Evolutionary conservation across 1,284 basidiomycete genomes (phyloP).

Genomic region (Naganishia sp.): DNA sequence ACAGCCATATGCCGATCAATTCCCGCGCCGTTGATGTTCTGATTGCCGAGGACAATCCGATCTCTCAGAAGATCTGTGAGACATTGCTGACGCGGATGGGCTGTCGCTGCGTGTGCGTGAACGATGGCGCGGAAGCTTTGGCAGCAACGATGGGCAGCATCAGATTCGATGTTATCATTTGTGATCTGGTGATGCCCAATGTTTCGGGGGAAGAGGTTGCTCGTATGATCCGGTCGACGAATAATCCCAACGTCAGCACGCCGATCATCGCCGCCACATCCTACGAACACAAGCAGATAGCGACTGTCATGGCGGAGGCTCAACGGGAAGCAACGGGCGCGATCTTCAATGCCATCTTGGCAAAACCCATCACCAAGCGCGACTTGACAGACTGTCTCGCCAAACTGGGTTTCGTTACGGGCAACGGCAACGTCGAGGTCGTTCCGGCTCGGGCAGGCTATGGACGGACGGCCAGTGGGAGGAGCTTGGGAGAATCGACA

Average conservation of each 20-base stretch:
- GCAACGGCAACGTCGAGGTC: conserved; percentile 12
- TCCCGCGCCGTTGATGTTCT: conserved; percentile 85
- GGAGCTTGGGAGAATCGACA: conserved; percentile 1
- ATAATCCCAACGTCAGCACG: conserved; percentile 53
- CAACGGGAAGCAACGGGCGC: conserved; percentile 63
- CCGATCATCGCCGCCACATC: conserved; percentile 61
- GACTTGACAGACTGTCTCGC: conserved; percentile 75
- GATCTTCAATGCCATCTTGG: conserved; percentile 79
- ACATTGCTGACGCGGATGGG: conserved; percentile 87
- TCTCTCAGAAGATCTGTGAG: conserved; percentile 92
- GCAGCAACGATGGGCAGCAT: conserved; percentile 96
- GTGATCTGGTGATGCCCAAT: conserved; percentile 54
- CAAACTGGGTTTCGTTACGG: conserved; percentile 70
- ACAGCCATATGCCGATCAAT: neutral
- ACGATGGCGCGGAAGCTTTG: conserved; percentile 94
- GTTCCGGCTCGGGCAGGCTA: conserved; percentile 7
- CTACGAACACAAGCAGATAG: conserved; percentile 60
- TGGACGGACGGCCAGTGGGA: conserved; percentile 12
- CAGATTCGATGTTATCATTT: conserved; percentile 62
- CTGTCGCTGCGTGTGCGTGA: conserved; percentile 88
- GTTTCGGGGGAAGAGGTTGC: conserved; percentile 54
- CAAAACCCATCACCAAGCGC: conserved; percentile 83
- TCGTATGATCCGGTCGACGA: conserved; percentile 53
- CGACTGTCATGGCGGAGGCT: conserved; percentile 84
- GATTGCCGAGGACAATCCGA: conserved; percentile 96